Percentiles rank a stretch among this genome's conserved stretches.
Conservation (phyloP, 352 stramenopile species). For the Plasmopara muralis region DNA sequence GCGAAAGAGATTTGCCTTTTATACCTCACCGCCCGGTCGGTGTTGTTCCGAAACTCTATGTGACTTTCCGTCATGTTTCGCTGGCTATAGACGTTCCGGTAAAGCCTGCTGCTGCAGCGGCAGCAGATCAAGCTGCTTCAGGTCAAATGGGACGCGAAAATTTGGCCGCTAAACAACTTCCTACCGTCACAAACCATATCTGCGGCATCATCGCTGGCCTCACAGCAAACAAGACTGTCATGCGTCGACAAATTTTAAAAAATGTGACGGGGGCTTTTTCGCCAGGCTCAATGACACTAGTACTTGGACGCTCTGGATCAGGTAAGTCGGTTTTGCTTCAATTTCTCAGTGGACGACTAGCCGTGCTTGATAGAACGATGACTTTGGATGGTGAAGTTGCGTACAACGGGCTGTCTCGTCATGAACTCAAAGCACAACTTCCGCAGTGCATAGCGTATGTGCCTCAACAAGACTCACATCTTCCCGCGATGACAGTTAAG, state of each 20-base stretch:
- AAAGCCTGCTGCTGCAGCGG: slow-evolving; percentile 18
- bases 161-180: slow-evolving; percentile 35
- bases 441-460: slow-evolving; percentile 44
- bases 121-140: slow-evolving; percentile 5
- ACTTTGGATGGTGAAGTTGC: slow-evolving; percentile 29
- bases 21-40: slow-evolving; percentile 21
- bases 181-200: slow-evolving; percentile 46
- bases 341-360: slow-evolving; percentile 30
- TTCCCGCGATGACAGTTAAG: slow-evolving; percentile 82
- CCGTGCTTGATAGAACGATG: slow-evolving; percentile 12
- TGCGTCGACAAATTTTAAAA: slow-evolving; percentile 37
- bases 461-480: slow-evolving; percentile 68
- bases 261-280: slow-evolving; percentile 35
- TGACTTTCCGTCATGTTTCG: slow-evolving; percentile 33
- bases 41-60: slow-evolving; percentile 23
- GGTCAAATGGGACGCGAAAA: slow-evolving; percentile 24
- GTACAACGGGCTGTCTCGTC: slow-evolving; percentile 34
- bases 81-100: slow-evolving; percentile 23
- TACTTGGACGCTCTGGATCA: slow-evolving; percentile 39
- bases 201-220: slow-evolving; percentile 29
- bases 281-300: slow-evolving; percentile 39
- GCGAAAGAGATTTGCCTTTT: slow-evolving; percentile 17
- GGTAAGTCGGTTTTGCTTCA: slow-evolving; percentile 49
- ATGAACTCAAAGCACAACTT: slow-evolving; percentile 26
- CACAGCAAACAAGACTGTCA: slow-evolving; percentile 31